A percentile compares a stretch with the other conserved stretches of the same genome.
phyloP scores from a whole-genome alignment of 2,329 filamentous ascomycete genomes.

The Exophiala sp. region DNA sequence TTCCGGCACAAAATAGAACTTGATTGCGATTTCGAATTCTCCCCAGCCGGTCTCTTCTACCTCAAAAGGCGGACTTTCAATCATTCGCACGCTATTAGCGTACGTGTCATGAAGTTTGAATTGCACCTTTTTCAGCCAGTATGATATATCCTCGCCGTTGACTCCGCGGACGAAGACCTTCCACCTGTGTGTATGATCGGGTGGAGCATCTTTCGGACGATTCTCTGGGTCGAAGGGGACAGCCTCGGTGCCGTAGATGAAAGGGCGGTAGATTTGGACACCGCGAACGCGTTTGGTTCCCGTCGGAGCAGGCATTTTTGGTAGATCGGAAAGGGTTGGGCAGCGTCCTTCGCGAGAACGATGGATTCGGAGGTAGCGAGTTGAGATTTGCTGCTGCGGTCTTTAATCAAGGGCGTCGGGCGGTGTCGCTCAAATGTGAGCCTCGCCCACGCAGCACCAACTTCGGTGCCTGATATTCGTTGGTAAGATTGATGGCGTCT shows the following conservation, averaged over 20 bases:
- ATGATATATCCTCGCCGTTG: slow-evolving; percentile 83
- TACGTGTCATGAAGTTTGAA: slow-evolving; percentile 99
- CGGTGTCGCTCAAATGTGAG: too few species aligned
- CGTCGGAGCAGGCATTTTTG: slow-evolving; percentile 50
- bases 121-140: slow-evolving; percentile 94
- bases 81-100: slow-evolving; percentile 77
- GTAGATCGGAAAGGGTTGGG: too few species aligned
- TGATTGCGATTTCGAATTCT: slow-evolving; percentile 93
- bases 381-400: too few species aligned
- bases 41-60: slow-evolving; percentile 95
- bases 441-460: too few species aligned
- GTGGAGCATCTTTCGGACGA: slow-evolving; percentile 68
- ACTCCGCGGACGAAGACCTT: slow-evolving; percentile 87
- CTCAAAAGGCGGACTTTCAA: slow-evolving; percentile 75
- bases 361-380: not conserved
- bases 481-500: too few species aligned
- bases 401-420: too few species aligned
- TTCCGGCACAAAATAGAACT: slow-evolving; percentile 85
- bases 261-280: slow-evolving; percentile 44
- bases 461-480: too few species aligned
- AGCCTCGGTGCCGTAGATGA: slow-evolving; percentile 72
- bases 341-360: not conserved
- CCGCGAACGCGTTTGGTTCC: slow-evolving; percentile 51
- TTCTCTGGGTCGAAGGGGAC: slow-evolving; percentile 69
- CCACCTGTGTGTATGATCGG: slow-evolving; percentile 96